Percentiles rank a stretch among this genome's conserved stretches.
These are phyloP conservation scores for Coemansia sp. DNA, from an alignment of 192 early-diverging fungal genomes.

Conservation along the genomic window DNA sequence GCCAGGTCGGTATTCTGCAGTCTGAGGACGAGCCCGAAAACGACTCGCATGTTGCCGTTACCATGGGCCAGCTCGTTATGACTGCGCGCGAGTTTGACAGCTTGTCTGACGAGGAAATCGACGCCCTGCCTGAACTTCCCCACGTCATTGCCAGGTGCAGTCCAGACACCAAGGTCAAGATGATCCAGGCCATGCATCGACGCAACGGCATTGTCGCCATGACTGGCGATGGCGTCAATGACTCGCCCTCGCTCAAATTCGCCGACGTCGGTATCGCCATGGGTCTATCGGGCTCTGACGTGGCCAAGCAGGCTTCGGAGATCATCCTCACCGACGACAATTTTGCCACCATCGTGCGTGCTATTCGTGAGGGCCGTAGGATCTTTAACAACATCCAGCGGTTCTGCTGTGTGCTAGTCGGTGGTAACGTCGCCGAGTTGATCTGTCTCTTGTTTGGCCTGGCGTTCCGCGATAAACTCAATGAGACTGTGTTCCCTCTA, in stretches of 20 bases:
- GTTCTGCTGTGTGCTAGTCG: slow-evolving; percentile 73
- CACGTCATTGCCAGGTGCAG: slow-evolving; percentile 91
- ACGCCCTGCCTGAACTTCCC: slow-evolving; percentile 78
- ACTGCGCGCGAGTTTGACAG: slow-evolving; percentile 86
- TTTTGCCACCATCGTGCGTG: slow-evolving; percentile 80
- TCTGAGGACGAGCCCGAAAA: slow-evolving; percentile 31
- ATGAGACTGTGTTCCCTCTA: slow-evolving; percentile 74
- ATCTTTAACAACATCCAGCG: slow-evolving; percentile 80
- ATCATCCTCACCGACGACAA: slow-evolving; percentile 87
- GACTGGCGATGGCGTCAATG: slow-evolving; percentile 93
- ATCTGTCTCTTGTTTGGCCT: slow-evolving; percentile 74
- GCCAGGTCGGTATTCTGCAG: slow-evolving; percentile 81
- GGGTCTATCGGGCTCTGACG: slow-evolving; percentile 70
- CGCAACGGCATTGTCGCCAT: slow-evolving; percentile 77
- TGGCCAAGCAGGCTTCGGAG: slow-evolving; percentile 81
- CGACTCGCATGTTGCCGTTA: slow-evolving; percentile 37
- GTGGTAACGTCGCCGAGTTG: slow-evolving; percentile 79
- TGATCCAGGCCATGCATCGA: slow-evolving; percentile 90
- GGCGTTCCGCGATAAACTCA: slow-evolving; percentile 66
- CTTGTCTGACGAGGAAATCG: slow-evolving; percentile 80
- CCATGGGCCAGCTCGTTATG: slow-evolving; percentile 67
- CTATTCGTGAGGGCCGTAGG: slow-evolving; percentile 79
- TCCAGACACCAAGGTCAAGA: slow-evolving; percentile 97
- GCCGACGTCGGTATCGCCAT: slow-evolving; percentile 83
- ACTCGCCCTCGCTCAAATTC: slow-evolving; percentile 77